Evolutionary conservation across 78 protist genomes (phyloP).

Genomic region (Protostelium mycophagum): DNA sequence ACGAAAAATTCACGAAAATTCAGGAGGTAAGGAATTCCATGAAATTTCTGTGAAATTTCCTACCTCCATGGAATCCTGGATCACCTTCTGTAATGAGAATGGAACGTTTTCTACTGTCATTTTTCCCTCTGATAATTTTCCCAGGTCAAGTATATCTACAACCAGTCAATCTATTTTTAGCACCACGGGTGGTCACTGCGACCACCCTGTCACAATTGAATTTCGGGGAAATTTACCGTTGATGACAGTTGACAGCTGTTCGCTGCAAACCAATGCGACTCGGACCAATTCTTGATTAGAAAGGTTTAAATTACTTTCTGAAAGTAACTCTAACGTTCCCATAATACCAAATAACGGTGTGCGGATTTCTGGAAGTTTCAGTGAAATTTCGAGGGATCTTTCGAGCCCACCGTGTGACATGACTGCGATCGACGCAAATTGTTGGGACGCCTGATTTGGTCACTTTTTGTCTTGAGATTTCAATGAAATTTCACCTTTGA

Average conservation of each 20-base stretch:
- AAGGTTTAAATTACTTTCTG: neutral
- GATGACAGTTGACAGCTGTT: neutral
- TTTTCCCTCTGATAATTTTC: slow-evolving; percentile 42
- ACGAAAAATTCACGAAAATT: too few species aligned
- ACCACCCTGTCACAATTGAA: too few species aligned
- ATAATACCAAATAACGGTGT: neutral
- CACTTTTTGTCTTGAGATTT: too few species aligned
- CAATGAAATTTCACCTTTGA: too few species aligned
- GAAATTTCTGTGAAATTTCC: too few species aligned
- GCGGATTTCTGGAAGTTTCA: neutral
- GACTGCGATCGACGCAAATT: neutral
- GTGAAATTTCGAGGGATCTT: neutral
- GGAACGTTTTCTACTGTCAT: slow-evolving; percentile 24
- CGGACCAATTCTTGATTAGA: neutral
- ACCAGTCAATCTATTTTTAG: neutral
- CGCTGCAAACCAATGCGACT: neutral
- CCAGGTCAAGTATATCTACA: slow-evolving; percentile 40
- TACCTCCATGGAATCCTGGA: slow-evolving; percentile 30
- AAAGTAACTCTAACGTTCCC: neutral
- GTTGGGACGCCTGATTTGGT: too few species aligned
- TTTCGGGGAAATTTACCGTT: neutral
- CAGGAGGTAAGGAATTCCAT: too few species aligned
- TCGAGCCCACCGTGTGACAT: neutral
- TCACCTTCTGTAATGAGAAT: slow-evolving; percentile 24
- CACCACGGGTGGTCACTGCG: too few species aligned